Conservation (phyloP, 83 land plant species). For the Picea abies region DNA sequence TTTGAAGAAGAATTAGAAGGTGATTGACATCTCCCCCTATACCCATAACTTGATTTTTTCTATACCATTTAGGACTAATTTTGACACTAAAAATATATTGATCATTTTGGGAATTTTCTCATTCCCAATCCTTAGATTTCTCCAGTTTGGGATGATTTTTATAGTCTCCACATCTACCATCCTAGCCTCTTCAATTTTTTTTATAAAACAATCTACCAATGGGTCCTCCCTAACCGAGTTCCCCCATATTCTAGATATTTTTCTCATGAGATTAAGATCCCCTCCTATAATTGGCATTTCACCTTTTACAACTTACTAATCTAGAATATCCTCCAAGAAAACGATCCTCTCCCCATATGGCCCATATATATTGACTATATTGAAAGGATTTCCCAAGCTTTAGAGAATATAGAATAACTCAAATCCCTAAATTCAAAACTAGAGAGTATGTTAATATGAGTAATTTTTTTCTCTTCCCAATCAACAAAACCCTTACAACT, state of each 20-base stretch:
- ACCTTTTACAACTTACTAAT: neutral
- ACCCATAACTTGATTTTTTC: neutral
- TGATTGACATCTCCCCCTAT: neutral
- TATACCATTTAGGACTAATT: neutral
- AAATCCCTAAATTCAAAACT: neutral
- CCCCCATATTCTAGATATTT: neutral
- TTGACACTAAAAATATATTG: neutral
- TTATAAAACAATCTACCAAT: neutral
- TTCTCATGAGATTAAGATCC: neutral
- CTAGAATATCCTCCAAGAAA: neutral
- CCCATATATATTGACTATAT: neutral
- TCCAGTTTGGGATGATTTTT: neutral
- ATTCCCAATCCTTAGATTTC: neutral
- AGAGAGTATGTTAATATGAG: no score
- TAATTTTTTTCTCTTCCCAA: no score
- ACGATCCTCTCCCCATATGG: neutral
- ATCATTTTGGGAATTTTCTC: neutral
- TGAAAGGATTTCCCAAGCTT: neutral
- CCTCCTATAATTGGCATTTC: neutral
- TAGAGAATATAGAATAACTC: neutral
- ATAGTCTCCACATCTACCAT: neutral
- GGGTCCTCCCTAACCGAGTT: neutral
- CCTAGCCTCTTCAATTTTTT: neutral
- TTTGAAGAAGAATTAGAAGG: neutral
- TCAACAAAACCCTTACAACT: neutral